phyloP scores from a whole-genome alignment of 768 basidiomycete genomes.

The Hygrophorus pudorinus region DNA sequence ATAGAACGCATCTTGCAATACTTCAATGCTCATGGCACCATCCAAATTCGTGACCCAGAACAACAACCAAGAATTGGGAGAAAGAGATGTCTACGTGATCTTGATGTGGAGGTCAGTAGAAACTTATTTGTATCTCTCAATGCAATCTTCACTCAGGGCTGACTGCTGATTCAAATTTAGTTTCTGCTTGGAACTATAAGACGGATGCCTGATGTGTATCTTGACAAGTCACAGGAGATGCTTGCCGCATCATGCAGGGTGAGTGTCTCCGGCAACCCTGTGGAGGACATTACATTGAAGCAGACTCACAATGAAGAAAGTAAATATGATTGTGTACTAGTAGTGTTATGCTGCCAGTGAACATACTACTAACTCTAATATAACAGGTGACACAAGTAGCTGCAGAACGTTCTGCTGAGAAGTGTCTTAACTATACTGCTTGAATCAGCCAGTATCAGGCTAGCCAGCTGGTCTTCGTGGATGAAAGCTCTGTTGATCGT shows the following conservation, averaged over 20 bases:
- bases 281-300: conserved; percentile 9
- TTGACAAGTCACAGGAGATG: conserved; percentile 8
- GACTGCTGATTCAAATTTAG: not conserved
- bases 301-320: conserved; percentile 15
- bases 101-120: conserved; percentile 6
- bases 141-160: too few relatives aligned
- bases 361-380: not conserved
- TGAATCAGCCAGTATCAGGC: conserved; percentile 10
- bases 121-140: too few relatives aligned
- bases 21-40: conserved; percentile 1
- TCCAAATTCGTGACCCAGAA: conserved; percentile 1
- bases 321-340: not conserved
- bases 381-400: conserved; percentile 9
- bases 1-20: conserved; percentile 3
- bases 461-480: conserved; percentile 22
- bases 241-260: conserved; percentile 4
- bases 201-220: not conserved
- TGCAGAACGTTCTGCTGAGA: conserved; percentile 8
- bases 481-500: conserved; percentile 23
- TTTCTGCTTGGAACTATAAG: not conserved
- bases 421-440: conserved; percentile 7
- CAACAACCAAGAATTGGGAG: not conserved
- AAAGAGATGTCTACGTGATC: conserved; percentile 3
- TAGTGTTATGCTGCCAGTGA: not conserved
- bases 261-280: conserved; percentile 7